Conservation (phyloP, 148 eudicot species). For the Spergularia marina region DNA sequence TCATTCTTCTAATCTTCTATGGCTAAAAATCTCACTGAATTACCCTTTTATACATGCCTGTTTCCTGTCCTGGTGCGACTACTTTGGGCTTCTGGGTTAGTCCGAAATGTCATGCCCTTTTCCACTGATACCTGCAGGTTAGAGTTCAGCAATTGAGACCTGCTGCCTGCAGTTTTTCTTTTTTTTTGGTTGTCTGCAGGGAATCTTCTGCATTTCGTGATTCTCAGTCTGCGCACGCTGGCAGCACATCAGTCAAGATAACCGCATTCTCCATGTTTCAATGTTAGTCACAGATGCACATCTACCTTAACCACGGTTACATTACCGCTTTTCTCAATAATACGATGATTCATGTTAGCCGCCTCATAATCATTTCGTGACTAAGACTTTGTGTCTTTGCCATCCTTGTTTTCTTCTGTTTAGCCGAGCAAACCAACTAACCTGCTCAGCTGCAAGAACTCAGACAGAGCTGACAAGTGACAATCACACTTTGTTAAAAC, state of each 20-base stretch:
- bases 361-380: too few relatives aligned
- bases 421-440: not conserved
- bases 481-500: not conserved
- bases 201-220: not conserved
- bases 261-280: not conserved
- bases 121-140: too few relatives aligned
- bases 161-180: too few relatives aligned
- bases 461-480: constrained; percentile 1
- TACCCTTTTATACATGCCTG: too few relatives aligned
- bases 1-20: not conserved
- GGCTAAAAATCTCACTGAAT: not conserved
- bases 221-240: not conserved
- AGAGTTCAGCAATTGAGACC: too few relatives aligned
- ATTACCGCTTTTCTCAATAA: not conserved
- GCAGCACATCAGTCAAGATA: not conserved
- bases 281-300: not conserved
- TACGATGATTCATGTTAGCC: too few relatives aligned
- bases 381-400: not conserved
- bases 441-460: constrained; percentile 1
- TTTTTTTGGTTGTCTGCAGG: too few relatives aligned
- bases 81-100: too few relatives aligned
- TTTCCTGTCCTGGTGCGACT: too few relatives aligned
- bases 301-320: not conserved
- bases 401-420: not conserved
- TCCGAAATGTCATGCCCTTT: too few relatives aligned